phyloP scores from a whole-genome alignment of 345 rosid genomes.

The Dimocarpus longan region DNA sequence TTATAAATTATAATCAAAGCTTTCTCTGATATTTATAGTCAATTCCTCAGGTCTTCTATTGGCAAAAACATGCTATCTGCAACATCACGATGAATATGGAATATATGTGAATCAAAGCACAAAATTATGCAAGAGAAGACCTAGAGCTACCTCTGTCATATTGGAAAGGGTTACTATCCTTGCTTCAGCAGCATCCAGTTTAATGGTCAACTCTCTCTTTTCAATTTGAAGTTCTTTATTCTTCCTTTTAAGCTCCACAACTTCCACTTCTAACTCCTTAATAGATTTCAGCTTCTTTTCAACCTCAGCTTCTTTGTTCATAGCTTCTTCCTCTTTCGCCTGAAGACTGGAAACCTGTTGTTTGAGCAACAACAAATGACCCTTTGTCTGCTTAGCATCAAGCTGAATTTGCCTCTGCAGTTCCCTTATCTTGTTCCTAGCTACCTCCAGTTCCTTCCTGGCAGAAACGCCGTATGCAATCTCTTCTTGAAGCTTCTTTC shows the following conservation, averaged over 20 bases:
- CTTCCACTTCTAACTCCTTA: conserved; percentile 78
- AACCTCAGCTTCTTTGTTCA: conserved; percentile 67
- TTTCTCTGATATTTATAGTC: background rate
- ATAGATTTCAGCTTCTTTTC: conserved; percentile 73
- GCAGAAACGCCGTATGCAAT: conserved; percentile 45
- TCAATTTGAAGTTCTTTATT: conserved; percentile 94
- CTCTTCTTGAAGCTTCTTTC: conserved; percentile 91
- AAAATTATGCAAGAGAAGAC: background rate
- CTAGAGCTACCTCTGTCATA: conserved; percentile 76
- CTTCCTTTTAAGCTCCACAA: conserved; percentile 87
- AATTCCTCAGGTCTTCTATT: background rate
- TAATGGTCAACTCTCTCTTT: conserved; percentile 80
- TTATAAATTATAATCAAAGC: background rate
- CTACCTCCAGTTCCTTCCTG: conserved; percentile 75
- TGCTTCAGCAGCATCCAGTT: conserved; percentile 83
- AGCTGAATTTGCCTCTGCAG: conserved; percentile 93
- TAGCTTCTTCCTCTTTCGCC: conserved; percentile 77
- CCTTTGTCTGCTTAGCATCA: conserved; percentile 90
- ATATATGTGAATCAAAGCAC: background rate
- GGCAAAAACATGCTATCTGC: background rate
- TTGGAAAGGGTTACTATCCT: conserved; percentile 70
- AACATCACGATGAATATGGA: background rate
- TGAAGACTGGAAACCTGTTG: conserved; percentile 88
- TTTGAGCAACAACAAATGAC: conserved; percentile 86
- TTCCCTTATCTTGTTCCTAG: conserved; percentile 84